Base-by-base conservation (phyloP, 139 green algal genomes). In the Chlamydomonas sp. region DNA sequence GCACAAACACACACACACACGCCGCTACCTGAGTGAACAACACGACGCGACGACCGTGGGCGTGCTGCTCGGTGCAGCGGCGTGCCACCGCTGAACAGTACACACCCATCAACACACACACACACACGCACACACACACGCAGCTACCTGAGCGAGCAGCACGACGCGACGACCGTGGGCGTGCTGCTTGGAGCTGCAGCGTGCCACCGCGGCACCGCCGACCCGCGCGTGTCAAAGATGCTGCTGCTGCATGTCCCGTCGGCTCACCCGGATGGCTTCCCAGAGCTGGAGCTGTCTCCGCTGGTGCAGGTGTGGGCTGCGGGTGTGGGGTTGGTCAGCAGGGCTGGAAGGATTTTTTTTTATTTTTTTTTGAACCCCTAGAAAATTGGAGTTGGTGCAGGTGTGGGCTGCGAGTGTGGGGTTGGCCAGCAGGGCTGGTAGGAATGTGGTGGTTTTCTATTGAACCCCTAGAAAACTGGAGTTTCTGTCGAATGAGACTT, bases 221-320 rank as follows among this genome's bases (percentile, higher is more conserved):
- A 98, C 68, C 39, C 80, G 3, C 74, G 81, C 24, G 82, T 92
- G 30, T 83, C 74, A 29, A 90, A 88, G 59, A 94, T 95, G 81
- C 85, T 98, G 50, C 91, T 94, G 67, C 86, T 99, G 75, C 95
- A 99, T 79, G 71, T 98, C 31, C 94, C 94, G n/a, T 81, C 88
- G 0, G 72, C 84, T 24, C 89, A 96, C 74, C 91, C 90, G 6
- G 47, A 77, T 29, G 81, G 65, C 57, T 96, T 94, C 75, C 91
- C 91, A 1, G 94, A 98, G 69, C 79, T 98, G 5, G 94, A 98
- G 79, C 85, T 98, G 20, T 84, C 85, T 1, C 75, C 92, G 2
- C 73, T 91, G 34, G 88, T 98, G 35, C 86, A 92, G 83, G 79
- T 85, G 43, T n/a, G n/a, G n/a, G n/a, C n/a, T n/a, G n/a, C n/a